Evolutionary conservation across 2,329 filamentous ascomycete species (phyloP).

Genomic region (Arthrobotrys iridis): DNA sequence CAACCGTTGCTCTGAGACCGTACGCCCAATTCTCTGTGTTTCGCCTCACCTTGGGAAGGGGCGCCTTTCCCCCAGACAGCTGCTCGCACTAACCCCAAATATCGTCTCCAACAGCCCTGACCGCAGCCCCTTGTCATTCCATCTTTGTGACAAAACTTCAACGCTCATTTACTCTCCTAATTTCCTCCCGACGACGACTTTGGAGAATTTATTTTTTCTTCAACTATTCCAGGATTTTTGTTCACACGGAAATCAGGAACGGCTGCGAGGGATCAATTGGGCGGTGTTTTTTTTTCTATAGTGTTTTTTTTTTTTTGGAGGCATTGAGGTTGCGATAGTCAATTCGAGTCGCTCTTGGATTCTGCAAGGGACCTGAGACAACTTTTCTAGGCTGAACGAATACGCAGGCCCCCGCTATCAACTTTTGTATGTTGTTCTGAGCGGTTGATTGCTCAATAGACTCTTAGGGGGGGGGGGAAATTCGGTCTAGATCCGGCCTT

Average conservation of each 20-base stretch:
- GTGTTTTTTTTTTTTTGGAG: neutral
- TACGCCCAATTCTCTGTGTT: constrained; percentile 15
- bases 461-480: neutral
- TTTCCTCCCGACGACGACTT: constrained; percentile 35
- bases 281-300: neutral
- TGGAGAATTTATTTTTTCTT: constrained; percentile 30
- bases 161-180: constrained; percentile 32
- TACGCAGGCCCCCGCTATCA: neutral
- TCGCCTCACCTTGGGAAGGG: constrained; percentile 40
- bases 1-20: constrained; percentile 2
- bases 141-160: constrained; percentile 52
- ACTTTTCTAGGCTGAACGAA: neutral
- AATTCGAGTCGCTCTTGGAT: neutral
- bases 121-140: constrained; percentile 45
- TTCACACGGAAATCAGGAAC: neutral
- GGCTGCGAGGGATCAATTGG: neutral
- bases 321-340: neutral
- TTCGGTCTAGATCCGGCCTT: neutral
- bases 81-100: constrained; percentile 47
- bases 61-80: constrained; percentile 43
- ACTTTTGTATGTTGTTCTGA: constrained; percentile 15
- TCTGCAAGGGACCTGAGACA: constrained; percentile 5
- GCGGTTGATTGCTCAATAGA: neutral
- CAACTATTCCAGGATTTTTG: constrained; percentile 1
- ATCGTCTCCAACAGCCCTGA: constrained; percentile 30